phyloP scores from a whole-genome alignment of 2,329 filamentous ascomycete species.

The Didymella glomerata region DNA sequence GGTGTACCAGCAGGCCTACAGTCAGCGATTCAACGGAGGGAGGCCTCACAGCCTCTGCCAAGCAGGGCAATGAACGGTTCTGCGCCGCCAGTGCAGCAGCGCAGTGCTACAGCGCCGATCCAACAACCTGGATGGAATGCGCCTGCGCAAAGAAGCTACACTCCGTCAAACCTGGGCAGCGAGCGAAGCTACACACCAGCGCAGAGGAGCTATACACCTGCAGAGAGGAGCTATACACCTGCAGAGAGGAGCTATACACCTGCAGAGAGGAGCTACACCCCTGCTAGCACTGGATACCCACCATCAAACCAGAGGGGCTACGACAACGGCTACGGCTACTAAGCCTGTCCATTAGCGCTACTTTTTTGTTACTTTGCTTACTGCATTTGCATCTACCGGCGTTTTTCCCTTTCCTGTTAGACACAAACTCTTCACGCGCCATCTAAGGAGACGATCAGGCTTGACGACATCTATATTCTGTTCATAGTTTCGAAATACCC shows the following conservation, averaged over 20 bases:
- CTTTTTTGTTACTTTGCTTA: neutral
- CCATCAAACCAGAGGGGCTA: constrained; percentile 32
- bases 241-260: constrained; percentile 22
- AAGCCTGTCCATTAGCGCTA: neutral
- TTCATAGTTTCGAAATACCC: constrained; percentile 46
- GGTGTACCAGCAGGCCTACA: constrained; percentile 46
- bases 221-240: constrained; percentile 22
- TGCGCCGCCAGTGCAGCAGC: constrained; percentile 34
- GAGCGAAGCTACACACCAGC: constrained; percentile 12
- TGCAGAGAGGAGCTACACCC: constrained; percentile 21
- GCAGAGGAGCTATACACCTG: constrained; percentile 24
- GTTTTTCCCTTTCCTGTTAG: constrained; percentile 34
- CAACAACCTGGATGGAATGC: constrained; percentile 40
- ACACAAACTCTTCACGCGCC: constrained; percentile 23
- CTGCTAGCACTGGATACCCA: constrained; percentile 24
- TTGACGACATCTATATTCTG: constrained; percentile 24
- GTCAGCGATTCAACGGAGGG: constrained; percentile 49
- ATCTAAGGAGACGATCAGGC: constrained; percentile 8
- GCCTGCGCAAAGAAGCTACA: constrained; percentile 24
- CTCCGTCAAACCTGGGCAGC: constrained; percentile 6
- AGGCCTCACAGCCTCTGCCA: constrained; percentile 45
- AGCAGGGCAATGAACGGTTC: constrained; percentile 39
- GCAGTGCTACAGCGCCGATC: constrained; percentile 48
- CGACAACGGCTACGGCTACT: constrained; percentile 31
- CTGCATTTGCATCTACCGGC: constrained; percentile 26